phyloP scores from a whole-genome alignment of 352 stramenopile genomes.

The Phytopythium mirpurense region DNA sequence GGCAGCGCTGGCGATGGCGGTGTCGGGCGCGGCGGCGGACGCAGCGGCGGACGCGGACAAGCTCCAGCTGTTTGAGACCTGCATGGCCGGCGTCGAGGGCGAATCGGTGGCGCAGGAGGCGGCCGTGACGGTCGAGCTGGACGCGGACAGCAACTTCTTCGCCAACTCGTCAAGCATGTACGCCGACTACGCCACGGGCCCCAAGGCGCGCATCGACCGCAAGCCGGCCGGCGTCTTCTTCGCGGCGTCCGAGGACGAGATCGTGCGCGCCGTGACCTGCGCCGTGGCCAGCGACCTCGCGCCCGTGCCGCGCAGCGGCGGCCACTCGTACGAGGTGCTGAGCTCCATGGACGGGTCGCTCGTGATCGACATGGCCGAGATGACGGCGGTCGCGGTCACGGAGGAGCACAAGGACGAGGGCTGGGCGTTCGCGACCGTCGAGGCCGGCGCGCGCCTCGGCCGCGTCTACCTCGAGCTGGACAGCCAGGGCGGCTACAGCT shows the following conservation, averaged over 20 bases:
- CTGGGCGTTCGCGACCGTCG: slow-evolving; percentile 27
- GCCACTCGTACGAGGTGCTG: slow-evolving; percentile 53
- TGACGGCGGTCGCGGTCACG: slow-evolving; percentile 33
- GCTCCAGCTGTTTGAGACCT: slow-evolving; percentile 5
- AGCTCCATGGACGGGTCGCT: slow-evolving; percentile 51
- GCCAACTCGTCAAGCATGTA: slow-evolving; percentile 26
- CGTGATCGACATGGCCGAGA: slow-evolving; percentile 54
- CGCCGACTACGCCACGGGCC: slow-evolving; percentile 40
- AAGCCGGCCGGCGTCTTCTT: slow-evolving; percentile 45
- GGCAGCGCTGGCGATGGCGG: neutral
- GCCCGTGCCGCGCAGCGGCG: slow-evolving; percentile 38
- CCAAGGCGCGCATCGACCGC: slow-evolving; percentile 41
- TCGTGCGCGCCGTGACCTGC: slow-evolving; percentile 36
- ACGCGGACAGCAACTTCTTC: slow-evolving; percentile 28
- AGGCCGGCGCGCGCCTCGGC: slow-evolving; percentile 34
- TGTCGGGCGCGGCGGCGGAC: neutral
- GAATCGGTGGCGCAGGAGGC: slow-evolving; percentile 2
- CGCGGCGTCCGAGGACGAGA: slow-evolving; percentile 32
- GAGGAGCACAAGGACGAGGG: slow-evolving; percentile 24
- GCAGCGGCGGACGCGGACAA: neutral
- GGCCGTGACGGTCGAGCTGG: slow-evolving; percentile 10
- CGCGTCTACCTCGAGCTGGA: slow-evolving; percentile 45
- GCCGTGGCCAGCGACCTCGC: slow-evolving; percentile 26
- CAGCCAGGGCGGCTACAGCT: slow-evolving; percentile 40
- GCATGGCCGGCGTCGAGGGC: slow-evolving; percentile 1